phyloP scores from a whole-genome alignment of 768 basidiomycete species.

The Tephrocybe rancida region DNA sequence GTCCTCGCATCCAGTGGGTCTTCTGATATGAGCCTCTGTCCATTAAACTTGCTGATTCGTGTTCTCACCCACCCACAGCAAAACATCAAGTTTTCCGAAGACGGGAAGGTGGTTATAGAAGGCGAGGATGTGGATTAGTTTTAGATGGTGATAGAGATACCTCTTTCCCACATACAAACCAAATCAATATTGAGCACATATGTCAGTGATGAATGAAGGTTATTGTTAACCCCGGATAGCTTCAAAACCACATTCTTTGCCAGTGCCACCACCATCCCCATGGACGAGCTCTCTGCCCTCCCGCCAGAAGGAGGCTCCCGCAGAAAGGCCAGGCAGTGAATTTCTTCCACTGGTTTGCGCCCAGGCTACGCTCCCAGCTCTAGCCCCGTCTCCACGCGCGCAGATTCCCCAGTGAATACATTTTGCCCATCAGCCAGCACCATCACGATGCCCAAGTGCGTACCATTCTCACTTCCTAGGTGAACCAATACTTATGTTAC shows the following conservation, averaged over 20 bases:
- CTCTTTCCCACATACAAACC: too few relatives aligned
- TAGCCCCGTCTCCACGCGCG: conserved; percentile 23
- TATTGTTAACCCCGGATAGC: neutral
- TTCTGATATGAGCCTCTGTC: neutral
- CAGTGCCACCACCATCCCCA: conserved; percentile 15
- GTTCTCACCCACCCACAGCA: conserved; percentile 44
- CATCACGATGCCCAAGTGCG: conserved; percentile 3
- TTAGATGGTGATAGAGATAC: too few relatives aligned
- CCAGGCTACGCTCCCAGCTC: conserved; percentile 27
- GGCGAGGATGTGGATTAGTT: conserved; percentile 46
- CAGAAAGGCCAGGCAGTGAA: conserved; percentile 31
- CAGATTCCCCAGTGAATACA: conserved; percentile 14
- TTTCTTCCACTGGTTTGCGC: conserved; percentile 27
- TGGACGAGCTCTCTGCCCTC: conserved; percentile 44
- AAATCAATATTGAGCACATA: too few relatives aligned
- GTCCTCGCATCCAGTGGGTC: conserved; percentile 41
- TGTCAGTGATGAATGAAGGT: too few relatives aligned
- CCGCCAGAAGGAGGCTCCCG: conserved; percentile 35
- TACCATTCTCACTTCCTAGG: neutral
- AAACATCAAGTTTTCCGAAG: conserved; percentile 77
- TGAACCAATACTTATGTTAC: neutral
- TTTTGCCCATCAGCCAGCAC: conserved; percentile 5
- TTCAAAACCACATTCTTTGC: neutral
- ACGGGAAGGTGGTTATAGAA: conserved; percentile 72
- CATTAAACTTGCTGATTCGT: neutral